Percentiles rank a stretch among this genome's conserved stretches.
phyloP scores from a whole-genome alignment of 2,329 filamentous ascomycete genomes.

The Zymoseptoria crescenta region DNA sequence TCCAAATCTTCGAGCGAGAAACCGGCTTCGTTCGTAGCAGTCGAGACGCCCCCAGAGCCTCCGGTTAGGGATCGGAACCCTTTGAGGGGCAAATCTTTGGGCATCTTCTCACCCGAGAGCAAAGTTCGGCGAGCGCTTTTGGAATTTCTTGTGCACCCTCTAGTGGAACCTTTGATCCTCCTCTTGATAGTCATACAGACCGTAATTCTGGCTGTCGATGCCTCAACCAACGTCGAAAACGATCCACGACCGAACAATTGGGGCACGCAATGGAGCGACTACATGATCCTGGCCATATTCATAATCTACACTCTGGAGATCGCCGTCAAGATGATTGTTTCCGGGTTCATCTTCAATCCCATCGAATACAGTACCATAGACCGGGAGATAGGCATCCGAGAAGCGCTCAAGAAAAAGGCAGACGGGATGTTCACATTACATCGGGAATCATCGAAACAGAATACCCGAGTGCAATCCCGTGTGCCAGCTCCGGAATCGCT shows the following conservation, averaged over 20 bases:
- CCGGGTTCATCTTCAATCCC: conserved; percentile 85
- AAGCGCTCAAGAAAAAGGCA: conserved; percentile 68
- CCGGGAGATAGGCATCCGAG: conserved; percentile 63
- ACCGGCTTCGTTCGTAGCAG: conserved; percentile 23
- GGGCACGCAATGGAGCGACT: conserved; percentile 65
- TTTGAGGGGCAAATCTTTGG: conserved; percentile 75
- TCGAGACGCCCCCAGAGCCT: conserved; percentile 17
- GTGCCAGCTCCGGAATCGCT: conserved; percentile 24
- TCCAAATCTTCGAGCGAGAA: conserved; percentile 28
- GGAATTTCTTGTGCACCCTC: conserved; percentile 75
- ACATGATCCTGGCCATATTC: conserved; percentile 74
- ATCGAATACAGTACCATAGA: conserved; percentile 87
- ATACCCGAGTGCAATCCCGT: conserved; percentile 16
- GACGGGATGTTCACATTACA: conserved; percentile 74
- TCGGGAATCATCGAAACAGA: conserved; percentile 58
- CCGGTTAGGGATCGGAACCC: conserved; percentile 53
- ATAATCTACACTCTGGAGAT: conserved; percentile 84
- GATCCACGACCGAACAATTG: conserved; percentile 54
- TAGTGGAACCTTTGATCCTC: conserved; percentile 79
- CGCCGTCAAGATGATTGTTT: conserved; percentile 77
- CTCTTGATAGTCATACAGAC: conserved; percentile 82
- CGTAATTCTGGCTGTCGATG: conserved; percentile 77
- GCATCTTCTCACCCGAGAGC: conserved; percentile 75
- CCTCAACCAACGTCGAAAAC: conserved; percentile 55
- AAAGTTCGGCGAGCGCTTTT: conserved; percentile 66